Percentiles rank a stretch among this genome's conserved stretches.
phyloP scores from a whole-genome alignment of 2,329 filamentous ascomycete species.

The Annulohypoxylon truncatum region DNA sequence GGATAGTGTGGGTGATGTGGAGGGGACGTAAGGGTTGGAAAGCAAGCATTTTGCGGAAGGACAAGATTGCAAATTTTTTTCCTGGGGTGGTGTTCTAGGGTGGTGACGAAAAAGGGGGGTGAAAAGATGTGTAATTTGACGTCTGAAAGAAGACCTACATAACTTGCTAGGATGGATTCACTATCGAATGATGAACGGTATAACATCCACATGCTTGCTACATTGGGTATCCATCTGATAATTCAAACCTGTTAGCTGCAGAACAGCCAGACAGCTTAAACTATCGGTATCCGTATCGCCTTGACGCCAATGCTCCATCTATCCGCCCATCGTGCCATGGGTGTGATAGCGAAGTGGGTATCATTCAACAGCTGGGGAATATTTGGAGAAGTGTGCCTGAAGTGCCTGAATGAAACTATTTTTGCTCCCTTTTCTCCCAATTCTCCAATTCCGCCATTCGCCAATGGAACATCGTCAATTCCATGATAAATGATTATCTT shows the following conservation, averaged over 20 bases:
- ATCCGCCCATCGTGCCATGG: background rate
- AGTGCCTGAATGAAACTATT: background rate
- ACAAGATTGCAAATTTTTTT: background rate
- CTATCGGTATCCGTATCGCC: background rate
- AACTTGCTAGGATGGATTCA: background rate
- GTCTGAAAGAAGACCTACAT: too few species aligned
- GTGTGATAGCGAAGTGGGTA: background rate
- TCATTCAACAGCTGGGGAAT: background rate
- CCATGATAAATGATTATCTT: constrained; percentile 3
- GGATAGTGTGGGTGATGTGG: background rate
- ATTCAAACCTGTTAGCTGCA: background rate
- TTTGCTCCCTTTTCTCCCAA: background rate
- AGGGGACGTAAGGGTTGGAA: background rate
- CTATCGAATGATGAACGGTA: background rate
- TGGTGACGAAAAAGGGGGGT: background rate
- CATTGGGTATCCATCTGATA: background rate
- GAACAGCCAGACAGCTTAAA: background rate
- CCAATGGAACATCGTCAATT: background rate
- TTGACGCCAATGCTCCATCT: background rate
- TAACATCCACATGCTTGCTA: background rate
- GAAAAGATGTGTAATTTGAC: too few species aligned
- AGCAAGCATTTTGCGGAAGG: background rate
- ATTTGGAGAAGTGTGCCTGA: background rate
- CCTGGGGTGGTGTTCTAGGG: too few species aligned
- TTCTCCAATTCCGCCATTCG: background rate